phyloP scores from a whole-genome alignment of 495 filamentous ascomycete species.

The Penicillium odoratum region DNA sequence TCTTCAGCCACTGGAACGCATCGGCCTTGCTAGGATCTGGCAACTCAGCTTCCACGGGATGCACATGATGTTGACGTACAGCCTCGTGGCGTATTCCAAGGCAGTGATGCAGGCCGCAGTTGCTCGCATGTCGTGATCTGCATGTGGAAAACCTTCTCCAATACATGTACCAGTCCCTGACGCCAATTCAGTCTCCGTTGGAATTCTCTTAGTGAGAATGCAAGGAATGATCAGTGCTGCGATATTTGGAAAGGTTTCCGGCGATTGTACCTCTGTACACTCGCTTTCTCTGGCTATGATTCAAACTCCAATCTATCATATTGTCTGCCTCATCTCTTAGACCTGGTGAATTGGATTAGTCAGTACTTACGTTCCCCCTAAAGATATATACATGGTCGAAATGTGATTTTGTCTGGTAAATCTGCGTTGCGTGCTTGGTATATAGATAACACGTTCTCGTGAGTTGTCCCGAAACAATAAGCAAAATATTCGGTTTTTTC shows the following conservation, averaged over 20 bases:
- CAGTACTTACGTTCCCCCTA: neutral
- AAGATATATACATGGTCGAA: neutral
- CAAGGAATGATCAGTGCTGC: neutral
- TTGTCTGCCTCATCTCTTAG: neutral
- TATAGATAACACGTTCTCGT: too few species aligned
- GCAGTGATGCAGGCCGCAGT: neutral
- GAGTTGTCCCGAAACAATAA: too few species aligned
- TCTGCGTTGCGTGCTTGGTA: too few species aligned
- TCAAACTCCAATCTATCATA: neutral
- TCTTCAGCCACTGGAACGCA: constrained; percentile 6
- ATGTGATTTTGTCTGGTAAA: too few species aligned
- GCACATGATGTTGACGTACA: constrained; percentile 5
- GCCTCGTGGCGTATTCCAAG: constrained; percentile 4
- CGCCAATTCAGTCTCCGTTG: neutral
- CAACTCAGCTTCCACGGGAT: constrained; percentile 8
- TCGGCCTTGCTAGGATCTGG: constrained; percentile 5
- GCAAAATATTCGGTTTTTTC: too few species aligned
- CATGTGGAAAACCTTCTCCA: neutral
- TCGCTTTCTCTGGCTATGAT: neutral
- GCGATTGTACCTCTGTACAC: neutral
- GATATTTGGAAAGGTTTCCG: neutral
- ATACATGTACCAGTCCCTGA: neutral
- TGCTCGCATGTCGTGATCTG: neutral
- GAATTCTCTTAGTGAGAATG: neutral
- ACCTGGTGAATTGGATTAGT: too few species aligned